Evolutionary conservation across 305 asterid species (phyloP), one percentile per base, ranked within the genome.

Genomic region (Lippia alba): DNA sequence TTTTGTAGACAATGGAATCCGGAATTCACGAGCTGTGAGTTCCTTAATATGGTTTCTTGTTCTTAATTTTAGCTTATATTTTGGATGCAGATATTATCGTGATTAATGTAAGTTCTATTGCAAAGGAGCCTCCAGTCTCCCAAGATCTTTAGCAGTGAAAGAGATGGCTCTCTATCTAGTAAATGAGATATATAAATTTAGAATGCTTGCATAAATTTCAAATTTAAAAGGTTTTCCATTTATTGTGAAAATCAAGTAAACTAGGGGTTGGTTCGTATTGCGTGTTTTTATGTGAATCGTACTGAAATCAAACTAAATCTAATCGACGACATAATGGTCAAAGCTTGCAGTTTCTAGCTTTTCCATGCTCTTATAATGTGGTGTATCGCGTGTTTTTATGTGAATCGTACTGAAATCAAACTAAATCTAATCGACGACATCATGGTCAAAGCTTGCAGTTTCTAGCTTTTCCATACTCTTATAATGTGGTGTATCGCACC

Each of bases 1-100:
- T 70, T 70, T 70, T 59, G 67, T 24, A 17, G 40, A 70, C 30
- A 32, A 17, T 44, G 56, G 30, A 30, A 24, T 24, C 30, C 40
- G 54, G 50, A 56, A 56, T 68, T 68, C 57, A 68, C 56, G 9
- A 40, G 65, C 73, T 68, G 50, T 66, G 71, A 66, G 34, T 66
- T 66, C 53, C 49, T 34, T 5, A 12, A 32, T 30, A 14, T 8
- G 6, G 14, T 14, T 14, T 24, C 12, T 12, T 14, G 17, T 57
- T 33, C 45, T 57, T 32, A 33, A 3, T 5, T 5, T 12, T 30
- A 14, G 9, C 40, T 7, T 3, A 33, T 6, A 12, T 9, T n/a
- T 32, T 16, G n/a, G 15, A 5, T 60, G 1, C 34, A 14, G 2
- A 10, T 39, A 33, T 40, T 3, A 61, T 61, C 40, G 30, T 24